Evolutionary conservation across 2,329 filamentous ascomycete genomes (phyloP).

Genomic region (Karstenula rhodostoma): DNA sequence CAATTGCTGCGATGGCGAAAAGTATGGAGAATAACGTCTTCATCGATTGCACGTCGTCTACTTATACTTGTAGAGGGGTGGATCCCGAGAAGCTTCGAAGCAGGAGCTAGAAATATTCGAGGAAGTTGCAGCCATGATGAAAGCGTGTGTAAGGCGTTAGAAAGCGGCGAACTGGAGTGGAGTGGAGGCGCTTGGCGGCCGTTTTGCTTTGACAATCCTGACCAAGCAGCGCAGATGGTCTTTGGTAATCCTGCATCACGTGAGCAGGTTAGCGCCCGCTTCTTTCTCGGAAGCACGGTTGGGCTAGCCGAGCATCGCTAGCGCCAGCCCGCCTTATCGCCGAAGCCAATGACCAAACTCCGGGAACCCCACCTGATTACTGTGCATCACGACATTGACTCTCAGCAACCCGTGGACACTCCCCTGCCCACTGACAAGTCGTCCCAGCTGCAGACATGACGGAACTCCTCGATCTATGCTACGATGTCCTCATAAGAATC

Average conservation of each 20-base stretch:
- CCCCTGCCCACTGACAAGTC: neutral
- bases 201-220: conserved; percentile 30
- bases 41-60: conserved; percentile 42
- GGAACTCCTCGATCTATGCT: conserved; percentile 45
- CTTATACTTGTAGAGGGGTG: conserved; percentile 41
- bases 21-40: conserved; percentile 52
- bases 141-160: conserved; percentile 39
- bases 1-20: conserved; percentile 53
- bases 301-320: neutral
- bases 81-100: conserved; percentile 44
- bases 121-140: conserved; percentile 27
- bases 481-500: conserved; percentile 46
- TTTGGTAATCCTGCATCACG: conserved; percentile 6
- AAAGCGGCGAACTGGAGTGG: conserved; percentile 29
- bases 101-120: conserved; percentile 17
- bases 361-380: neutral
- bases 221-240: conserved; percentile 25
- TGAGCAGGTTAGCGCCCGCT: neutral
- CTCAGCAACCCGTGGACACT: too few species aligned
- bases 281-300: neutral
- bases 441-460: conserved; percentile 10
- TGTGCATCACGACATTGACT: neutral
- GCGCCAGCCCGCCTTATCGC: neutral
- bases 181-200: conserved; percentile 11
- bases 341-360: neutral